Evolutionary conservation across 805 yeast genomes (phyloP).

Genomic region (Candida sithepensis): DNA sequence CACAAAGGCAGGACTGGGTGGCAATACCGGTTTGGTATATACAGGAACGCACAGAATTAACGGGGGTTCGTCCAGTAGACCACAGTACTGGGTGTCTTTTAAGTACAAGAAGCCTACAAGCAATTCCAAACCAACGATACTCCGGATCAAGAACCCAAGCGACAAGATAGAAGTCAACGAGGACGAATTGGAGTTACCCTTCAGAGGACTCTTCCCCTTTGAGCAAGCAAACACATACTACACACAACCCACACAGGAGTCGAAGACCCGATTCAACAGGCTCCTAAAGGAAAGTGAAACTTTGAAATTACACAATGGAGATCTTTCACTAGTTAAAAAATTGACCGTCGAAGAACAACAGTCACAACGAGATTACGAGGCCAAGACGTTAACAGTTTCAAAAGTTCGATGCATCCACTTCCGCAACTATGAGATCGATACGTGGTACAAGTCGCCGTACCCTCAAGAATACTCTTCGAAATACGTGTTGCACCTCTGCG

Average conservation of each 20-base stretch:
- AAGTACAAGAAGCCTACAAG: neutral
- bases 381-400: conserved; percentile 30
- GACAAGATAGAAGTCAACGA: conserved; percentile 26
- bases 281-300: conserved; percentile 37
- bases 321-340: conserved; percentile 25
- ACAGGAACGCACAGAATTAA: too few species aligned
- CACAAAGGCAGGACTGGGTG: neutral
- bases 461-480: conserved; percentile 78
- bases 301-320: conserved; percentile 35
- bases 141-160: conserved; percentile 12
- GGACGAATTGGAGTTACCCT: conserved; percentile 58
- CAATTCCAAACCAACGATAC: conserved; percentile 3
- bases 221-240: conserved; percentile 55
- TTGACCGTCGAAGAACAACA: conserved; percentile 21
- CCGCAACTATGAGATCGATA: conserved; percentile 69
- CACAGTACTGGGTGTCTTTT: neutral
- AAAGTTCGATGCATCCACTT: conserved; percentile 65
- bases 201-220: conserved; percentile 58
- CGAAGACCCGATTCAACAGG: conserved; percentile 36
- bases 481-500: conserved; percentile 69
- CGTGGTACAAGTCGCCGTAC: conserved; percentile 93
- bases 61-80: neutral
- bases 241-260: conserved; percentile 52
- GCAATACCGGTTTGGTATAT: too few species aligned
- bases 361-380: conserved; percentile 22